Conservation (phyloP, 208 protist genomes). For the Novymonas esmeraldas region DNA sequence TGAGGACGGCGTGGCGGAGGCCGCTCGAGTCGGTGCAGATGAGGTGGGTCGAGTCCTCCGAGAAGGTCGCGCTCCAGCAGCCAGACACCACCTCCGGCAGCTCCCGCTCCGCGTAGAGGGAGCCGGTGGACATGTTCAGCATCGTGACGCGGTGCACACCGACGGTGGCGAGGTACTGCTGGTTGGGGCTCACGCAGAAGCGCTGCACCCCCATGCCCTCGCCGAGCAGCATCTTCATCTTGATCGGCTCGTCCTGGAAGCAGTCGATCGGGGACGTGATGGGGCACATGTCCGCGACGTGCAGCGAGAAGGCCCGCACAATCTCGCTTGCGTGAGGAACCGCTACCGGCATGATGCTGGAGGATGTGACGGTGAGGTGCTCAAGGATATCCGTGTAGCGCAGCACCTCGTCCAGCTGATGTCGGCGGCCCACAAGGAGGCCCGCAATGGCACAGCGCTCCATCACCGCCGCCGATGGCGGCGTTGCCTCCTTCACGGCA, state of each 20-base stretch:
- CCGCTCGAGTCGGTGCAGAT: slow-evolving; percentile 61
- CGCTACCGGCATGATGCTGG: slow-evolving; percentile 34
- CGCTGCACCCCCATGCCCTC: slow-evolving; percentile 65
- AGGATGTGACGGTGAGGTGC: slow-evolving; percentile 28
- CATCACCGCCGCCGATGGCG: slow-evolving; percentile 29
- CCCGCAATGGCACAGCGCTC: slow-evolving; percentile 61
- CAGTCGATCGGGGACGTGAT: slow-evolving; percentile 75
- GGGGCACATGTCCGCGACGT: slow-evolving; percentile 30
- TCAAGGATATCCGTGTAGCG: slow-evolving; percentile 68
- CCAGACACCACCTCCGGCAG: slow-evolving; percentile 33
- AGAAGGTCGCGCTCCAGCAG: slow-evolving; percentile 72
- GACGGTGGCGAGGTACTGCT: slow-evolving; percentile 54
- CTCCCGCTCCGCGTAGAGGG: slow-evolving; percentile 36
- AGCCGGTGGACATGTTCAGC: slow-evolving; percentile 45
- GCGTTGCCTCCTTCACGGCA: slow-evolving; percentile 26
- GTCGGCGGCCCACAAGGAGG: slow-evolving; percentile 55
- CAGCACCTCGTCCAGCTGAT: slow-evolving; percentile 64
- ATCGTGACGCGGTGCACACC: slow-evolving; percentile 48
- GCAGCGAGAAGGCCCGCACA: slow-evolving; percentile 47
- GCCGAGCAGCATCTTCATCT: slow-evolving; percentile 54
- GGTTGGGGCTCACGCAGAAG: slow-evolving; percentile 80
- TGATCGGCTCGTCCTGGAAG: slow-evolving; percentile 51
- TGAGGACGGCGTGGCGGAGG: slow-evolving; percentile 55
- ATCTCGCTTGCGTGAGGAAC: slow-evolving; percentile 57
- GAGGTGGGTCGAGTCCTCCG: slow-evolving; percentile 53